Percentiles rank a stretch among this genome's conserved stretches.
Conservation (phyloP, 768 basidiomycete species). For the Agaricus sinodeliciosus region DNA sequence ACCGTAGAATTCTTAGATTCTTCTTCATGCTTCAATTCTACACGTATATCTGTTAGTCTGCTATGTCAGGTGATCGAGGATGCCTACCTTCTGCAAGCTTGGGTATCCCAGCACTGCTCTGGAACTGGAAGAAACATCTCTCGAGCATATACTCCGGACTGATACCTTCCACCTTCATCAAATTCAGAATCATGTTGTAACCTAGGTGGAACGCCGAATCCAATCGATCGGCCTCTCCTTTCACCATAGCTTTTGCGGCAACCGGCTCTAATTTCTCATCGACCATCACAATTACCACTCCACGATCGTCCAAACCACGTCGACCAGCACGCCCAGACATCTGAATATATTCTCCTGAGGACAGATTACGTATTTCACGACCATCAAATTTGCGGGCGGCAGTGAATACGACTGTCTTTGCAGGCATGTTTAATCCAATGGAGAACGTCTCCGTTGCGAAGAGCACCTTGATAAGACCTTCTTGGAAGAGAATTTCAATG, state of each 20-base stretch:
- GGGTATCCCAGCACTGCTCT: slow-evolving; percentile 90
- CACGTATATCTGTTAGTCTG: not conserved
- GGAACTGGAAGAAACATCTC: slow-evolving; percentile 97
- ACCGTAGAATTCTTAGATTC: slow-evolving; percentile 51
- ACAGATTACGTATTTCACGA: slow-evolving; percentile 86
- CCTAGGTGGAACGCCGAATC: slow-evolving; percentile 98
- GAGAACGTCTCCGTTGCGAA: slow-evolving; percentile 99
- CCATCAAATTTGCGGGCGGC: slow-evolving; percentile 95
- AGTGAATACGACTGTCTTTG: slow-evolving; percentile 98
- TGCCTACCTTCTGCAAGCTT: slow-evolving; percentile 69
- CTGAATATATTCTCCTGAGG: slow-evolving; percentile 96
- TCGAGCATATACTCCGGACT: slow-evolving; percentile 98
- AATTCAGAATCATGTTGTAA: slow-evolving; percentile 98
- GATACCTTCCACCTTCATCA: slow-evolving; percentile 98
- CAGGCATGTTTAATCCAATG: slow-evolving; percentile 98
- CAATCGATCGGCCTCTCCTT: slow-evolving; percentile 92
- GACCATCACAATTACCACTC: slow-evolving; percentile 99
- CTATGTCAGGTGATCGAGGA: not conserved
- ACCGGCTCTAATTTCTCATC: slow-evolving; percentile 95
- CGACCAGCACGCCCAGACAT: slow-evolving; percentile 99
- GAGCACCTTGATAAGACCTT: slow-evolving; percentile 94
- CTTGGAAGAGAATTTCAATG: slow-evolving; percentile 98
- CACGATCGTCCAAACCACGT: slow-evolving; percentile 95
- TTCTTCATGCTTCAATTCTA: slow-evolving; percentile 76
- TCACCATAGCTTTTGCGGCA: slow-evolving; percentile 94